Conservation (phyloP, 345 rosid species). For the Populus deltoides region DNA sequence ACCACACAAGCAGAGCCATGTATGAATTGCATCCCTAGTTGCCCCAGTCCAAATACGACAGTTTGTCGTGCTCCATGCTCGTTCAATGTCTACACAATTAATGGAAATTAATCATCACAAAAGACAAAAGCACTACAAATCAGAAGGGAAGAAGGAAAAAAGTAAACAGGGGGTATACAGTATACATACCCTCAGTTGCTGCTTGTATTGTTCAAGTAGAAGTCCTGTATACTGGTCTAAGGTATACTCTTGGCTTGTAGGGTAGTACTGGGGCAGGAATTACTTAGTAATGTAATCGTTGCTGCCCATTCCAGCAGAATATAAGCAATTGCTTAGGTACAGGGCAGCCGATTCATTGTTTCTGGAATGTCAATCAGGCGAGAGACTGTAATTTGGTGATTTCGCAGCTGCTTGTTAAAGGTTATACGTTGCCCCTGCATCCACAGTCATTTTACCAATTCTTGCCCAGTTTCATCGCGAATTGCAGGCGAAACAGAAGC, state of each 20-base stretch:
- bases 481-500: constrained; percentile 16
- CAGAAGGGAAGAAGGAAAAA: neutral
- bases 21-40: neutral
- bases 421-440: neutral
- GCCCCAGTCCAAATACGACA: neutral
- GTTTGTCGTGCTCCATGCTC: neutral
- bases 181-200: neutral
- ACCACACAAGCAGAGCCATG: constrained; percentile 3
- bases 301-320: constrained; percentile 34
- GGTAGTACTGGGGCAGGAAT: constrained; percentile 13
- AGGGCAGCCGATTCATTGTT: neutral
- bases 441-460: neutral
- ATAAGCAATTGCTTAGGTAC: constrained; percentile 33
- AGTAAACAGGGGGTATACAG: too few species aligned
- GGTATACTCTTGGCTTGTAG: neutral
- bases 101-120: too few species aligned
- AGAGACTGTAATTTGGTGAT: constrained; percentile 9
- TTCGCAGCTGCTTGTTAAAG: neutral
- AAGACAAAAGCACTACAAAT: neutral
- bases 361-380: constrained; percentile 2
- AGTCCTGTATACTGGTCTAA: neutral
- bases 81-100: neutral
- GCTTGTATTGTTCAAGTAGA: neutral
- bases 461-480: constrained; percentile 5
- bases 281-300: constrained; percentile 51